phyloP scores from a whole-genome alignment of 768 basidiomycete species.

The Boletus rubescentipes region DNA sequence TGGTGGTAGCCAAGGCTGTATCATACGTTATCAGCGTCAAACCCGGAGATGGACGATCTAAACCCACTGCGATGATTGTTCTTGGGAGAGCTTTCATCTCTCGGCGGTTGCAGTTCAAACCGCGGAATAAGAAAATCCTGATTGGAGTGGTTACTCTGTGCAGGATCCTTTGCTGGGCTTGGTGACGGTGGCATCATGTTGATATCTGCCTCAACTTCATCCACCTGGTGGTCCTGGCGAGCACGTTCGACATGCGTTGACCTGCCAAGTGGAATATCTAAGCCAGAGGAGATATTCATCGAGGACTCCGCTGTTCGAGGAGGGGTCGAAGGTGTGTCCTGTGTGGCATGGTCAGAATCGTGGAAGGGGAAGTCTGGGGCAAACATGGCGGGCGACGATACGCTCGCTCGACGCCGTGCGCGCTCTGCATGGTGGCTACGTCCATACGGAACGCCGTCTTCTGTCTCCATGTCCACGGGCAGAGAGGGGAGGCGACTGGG shows the following conservation, averaged over 20 bases:
- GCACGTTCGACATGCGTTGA: conserved; percentile 41
- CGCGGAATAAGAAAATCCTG: conserved; percentile 36
- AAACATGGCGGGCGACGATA: conserved; percentile 32
- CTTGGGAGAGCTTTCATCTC: conserved; percentile 24
- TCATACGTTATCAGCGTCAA: not conserved
- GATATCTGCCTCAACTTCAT: conserved; percentile 40
- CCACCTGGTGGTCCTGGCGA: conserved; percentile 23
- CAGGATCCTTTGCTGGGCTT: conserved; percentile 38
- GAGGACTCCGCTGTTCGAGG: conserved; percentile 26
- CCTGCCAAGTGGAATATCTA: conserved; percentile 32
- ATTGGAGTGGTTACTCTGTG: conserved; percentile 18
- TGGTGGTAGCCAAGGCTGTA: conserved; percentile 16
- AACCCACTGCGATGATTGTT: conserved; percentile 16
- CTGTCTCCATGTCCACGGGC: conserved; percentile 56
- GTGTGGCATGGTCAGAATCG: conserved; percentile 16
- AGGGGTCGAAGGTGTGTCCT: conserved; percentile 22
- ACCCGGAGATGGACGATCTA: not conserved
- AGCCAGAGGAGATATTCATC: conserved; percentile 15
- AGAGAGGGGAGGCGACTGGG: conserved; percentile 40
- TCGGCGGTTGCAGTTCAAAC: conserved; percentile 26
- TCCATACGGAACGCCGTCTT: conserved; percentile 63
- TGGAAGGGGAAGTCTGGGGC: conserved; percentile 39
- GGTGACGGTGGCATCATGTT: conserved; percentile 50
- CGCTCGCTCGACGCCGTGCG: conserved; percentile 33
- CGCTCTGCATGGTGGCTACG: conserved; percentile 61